Percentiles rank a stretch among this genome's conserved stretches.
phyloP scores from a whole-genome alignment of 2,329 filamentous ascomycete genomes.

The Zymoseptoria ardabiliae region DNA sequence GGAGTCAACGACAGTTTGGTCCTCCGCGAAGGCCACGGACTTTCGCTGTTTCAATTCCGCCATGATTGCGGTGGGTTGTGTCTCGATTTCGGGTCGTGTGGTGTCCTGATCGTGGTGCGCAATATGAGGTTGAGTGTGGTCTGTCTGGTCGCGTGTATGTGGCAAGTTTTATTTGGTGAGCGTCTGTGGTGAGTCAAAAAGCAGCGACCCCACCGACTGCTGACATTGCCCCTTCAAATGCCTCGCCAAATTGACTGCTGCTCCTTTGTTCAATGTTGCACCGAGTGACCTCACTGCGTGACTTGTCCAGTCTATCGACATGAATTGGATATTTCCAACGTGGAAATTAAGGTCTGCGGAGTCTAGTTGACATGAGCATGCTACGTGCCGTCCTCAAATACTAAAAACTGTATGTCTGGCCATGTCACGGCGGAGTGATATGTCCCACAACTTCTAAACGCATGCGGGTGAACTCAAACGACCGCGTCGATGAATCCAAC shows the following conservation, averaged over 20 bases:
- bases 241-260: background rate
- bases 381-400: background rate
- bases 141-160: background rate
- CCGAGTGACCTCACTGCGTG: background rate
- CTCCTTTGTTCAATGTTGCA: background rate
- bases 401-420: background rate
- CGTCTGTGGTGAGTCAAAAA: background rate
- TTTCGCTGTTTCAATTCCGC: slow-evolving; percentile 64
- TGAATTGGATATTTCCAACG: too few relatives aligned
- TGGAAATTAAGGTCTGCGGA: background rate
- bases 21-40: slow-evolving; percentile 88
- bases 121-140: background rate
- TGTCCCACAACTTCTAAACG: background rate
- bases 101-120: background rate
- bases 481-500: background rate
- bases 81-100: slow-evolving; percentile 1
- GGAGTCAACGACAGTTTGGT: slow-evolving; percentile 77
- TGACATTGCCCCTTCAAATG: background rate
- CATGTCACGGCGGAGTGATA: background rate
- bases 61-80: slow-evolving; percentile 41
- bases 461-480: background rate
- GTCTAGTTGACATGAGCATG: background rate
- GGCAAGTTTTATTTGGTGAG: background rate
- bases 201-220: too few relatives aligned
- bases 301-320: background rate